Evolutionary conservation across 768 basidiomycete genomes (phyloP), one percentile per base, ranked within the genome.

Genomic region (Lentinus brumalis): DNA sequence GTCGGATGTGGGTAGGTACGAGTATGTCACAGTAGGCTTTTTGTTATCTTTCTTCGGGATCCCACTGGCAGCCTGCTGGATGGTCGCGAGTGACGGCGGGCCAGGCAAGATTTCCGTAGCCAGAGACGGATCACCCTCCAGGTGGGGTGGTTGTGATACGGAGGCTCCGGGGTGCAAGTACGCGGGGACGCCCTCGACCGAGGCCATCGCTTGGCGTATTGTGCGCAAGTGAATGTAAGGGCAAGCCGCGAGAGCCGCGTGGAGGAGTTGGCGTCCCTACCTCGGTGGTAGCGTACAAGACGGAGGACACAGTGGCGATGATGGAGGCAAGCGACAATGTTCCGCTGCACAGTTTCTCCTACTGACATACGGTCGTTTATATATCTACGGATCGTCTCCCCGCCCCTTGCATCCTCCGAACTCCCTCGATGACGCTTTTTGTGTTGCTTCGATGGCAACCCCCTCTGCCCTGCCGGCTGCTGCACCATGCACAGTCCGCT

Each of bases 41-140:
- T 83, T 91, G 70, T 86, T 86, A 79, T 94, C 91, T 72, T 89
- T 86, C 78, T 88, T 90, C 56, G 83, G 61, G 12, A 64, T 41
- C 39, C 67, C 79, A 26, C 21, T 26, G 21, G 21, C 21, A 69
- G 83, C 77, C 76, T 90, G 89, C 75, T 87, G 88, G 60, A 86
- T 77, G 68, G 88, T 85, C 65, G 81, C 78, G 63, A 92, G 74
- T 65, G 91, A 85, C 54, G 92, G 92, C 61, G 92, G 92, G 29
- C 91, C 92, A 70, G 92, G 92, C 69, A 94, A 83, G 78, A 94
- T 89, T 82, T 94, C 92, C 61, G 92, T 94, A 63, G 93, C 92
- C 69, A 93, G 82, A 65, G 83, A 81, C 57, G 88, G 77, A 80
- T 94, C 91, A 67, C 90, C 87, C 73, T 92, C 91, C 58, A 92